These are phyloP conservation scores for Chalara sp. DNA, from an alignment of 2,329 filamentous ascomycete species.

Conservation along the genomic window DNA sequence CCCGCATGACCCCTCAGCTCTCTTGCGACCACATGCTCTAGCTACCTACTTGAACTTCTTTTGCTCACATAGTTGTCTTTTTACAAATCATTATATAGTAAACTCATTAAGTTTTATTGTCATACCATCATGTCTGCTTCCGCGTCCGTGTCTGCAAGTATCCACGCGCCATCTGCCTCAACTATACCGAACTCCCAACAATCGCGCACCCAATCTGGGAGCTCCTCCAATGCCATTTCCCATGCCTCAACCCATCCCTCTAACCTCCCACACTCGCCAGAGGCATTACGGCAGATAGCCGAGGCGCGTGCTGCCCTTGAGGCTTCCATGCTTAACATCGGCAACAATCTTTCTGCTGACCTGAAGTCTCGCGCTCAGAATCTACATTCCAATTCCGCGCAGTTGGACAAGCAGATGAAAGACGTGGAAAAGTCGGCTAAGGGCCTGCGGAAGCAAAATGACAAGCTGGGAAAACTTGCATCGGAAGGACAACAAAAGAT, in stretches of 20 bases:
- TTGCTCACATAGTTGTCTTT: no score
- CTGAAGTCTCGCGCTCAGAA: slow-evolving; percentile 61
- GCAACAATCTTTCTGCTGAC: slow-evolving; percentile 62
- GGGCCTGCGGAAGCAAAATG: slow-evolving; percentile 55
- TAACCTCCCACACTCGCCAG: slow-evolving; percentile 15
- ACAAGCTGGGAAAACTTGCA: slow-evolving; percentile 57
- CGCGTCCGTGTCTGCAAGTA: background rate
- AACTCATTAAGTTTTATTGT: no score
- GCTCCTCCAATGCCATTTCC: slow-evolving; percentile 1
- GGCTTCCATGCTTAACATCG: slow-evolving; percentile 46
- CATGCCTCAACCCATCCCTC: slow-evolving; percentile 4
- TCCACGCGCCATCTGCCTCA: slow-evolving; percentile 3
- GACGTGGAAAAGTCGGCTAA: slow-evolving; percentile 56
- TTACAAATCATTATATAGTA: no score
- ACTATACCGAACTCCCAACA: background rate
- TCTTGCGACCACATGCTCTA: no score
- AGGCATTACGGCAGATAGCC: slow-evolving; percentile 32
- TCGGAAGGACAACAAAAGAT: slow-evolving; percentile 55
- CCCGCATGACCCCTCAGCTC: no score
- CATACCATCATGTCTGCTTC: slow-evolving; percentile 3
- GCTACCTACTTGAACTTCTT: no score
- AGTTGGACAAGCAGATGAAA: slow-evolving; percentile 60
- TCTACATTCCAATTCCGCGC: slow-evolving; percentile 62
- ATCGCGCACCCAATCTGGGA: background rate
- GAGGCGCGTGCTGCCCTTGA: slow-evolving; percentile 54